Evolutionary conservation across 148 eudicot species (phyloP).

Genomic region (Fagopyrum esculentum): DNA sequence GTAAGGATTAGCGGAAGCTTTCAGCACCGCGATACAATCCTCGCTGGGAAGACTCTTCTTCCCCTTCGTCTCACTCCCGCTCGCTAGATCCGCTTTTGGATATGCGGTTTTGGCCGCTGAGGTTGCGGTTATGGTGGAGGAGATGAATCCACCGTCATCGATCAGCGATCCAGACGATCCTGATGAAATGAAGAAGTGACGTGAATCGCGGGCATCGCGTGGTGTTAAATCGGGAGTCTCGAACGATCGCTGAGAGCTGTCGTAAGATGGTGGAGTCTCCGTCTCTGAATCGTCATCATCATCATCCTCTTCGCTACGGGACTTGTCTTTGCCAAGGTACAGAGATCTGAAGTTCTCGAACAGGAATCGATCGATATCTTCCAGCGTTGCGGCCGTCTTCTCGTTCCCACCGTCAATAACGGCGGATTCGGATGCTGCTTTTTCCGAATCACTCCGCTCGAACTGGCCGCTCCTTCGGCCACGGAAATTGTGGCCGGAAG

Average conservation of each 20-base stretch:
- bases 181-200: conserved; percentile 4
- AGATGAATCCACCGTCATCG: not conserved
- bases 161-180: not conserved
- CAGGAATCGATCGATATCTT: conserved; percentile 16
- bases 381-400: conserved; percentile 15
- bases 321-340: not conserved
- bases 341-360: conserved; percentile 17
- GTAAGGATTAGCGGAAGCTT: conserved; percentile 47
- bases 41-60: conserved; percentile 12
- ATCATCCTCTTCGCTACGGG: not conserved
- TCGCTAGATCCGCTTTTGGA: not conserved
- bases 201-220: not conserved
- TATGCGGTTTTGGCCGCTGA: not conserved
- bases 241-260: not conserved
- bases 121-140: not conserved
- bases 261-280: not conserved
- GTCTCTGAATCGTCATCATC: not conserved
- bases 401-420: not conserved
- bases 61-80: conserved; percentile 13
- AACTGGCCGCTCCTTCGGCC: not conserved
- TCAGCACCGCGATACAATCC: conserved; percentile 48
- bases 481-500: conserved; percentile 3
- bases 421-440: not conserved
- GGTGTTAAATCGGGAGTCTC: conserved; percentile 12
- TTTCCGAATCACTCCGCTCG: not conserved